Evolutionary conservation across 208 protist species (phyloP), one percentile per base, ranked within the genome.

Genomic region (Trypanosoma rangeli): DNA sequence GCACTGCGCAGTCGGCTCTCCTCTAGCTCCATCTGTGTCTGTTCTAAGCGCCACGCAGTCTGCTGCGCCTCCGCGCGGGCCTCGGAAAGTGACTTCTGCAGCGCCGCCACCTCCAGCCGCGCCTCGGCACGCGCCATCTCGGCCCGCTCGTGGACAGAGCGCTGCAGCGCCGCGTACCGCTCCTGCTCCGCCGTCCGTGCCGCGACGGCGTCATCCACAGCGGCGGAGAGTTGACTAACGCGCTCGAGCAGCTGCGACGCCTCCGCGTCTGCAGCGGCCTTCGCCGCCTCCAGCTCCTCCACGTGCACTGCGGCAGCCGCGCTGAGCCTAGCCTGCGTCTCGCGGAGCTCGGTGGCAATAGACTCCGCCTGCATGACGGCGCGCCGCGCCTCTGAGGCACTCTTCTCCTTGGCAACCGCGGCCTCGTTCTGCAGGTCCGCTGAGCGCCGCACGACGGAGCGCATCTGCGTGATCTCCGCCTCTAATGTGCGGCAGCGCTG

Each of bases 341-440:
- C 53, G 29, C 77, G 76, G 26, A 89, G 70, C 24, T 76, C 69
- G 33, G 84, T 62, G 0, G 58, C 72, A 3, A 72, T 42, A 13
- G 58, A 55, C 35, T 82, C 73, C 46, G 64, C 75, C 63, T 80
- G 65, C 15, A 82, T 74, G 48, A 84, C 69, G 0, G 82, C 70
- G 5, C 16, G 42, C 44, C 59, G 61, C 24, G 86, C 84, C 29
- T 85, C 85, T 0, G 83, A 68, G 5, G 78, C 80, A 71, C 84
- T 79, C 58, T 79, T 82, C 57, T 93, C 90, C 66, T 88, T 85
- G n/a, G 90, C 73, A 10, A 81, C 58, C 9, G 73, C 86, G 0
- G 87, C 87, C 26, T 92, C 87, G 56, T 86, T 88, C 60, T 95
- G 90, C 62, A 93, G 71, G 29, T 89, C 85, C 4, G 77, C 59